Evolutionary conservation across 495 filamentous ascomycete genomes (phyloP).

Genomic region (Peziza echinospora): DNA sequence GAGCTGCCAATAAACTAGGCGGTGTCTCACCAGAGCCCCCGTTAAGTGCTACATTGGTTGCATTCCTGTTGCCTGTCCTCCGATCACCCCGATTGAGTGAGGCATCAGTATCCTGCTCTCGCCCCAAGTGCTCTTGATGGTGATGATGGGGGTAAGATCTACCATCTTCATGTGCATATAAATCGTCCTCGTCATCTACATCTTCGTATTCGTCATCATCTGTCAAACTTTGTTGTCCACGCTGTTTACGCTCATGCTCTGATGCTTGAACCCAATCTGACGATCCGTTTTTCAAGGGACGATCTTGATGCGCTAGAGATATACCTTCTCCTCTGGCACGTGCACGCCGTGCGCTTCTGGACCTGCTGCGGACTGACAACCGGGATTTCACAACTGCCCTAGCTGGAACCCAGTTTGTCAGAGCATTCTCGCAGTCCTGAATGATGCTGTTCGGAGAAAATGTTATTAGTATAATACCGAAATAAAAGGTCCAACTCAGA

Average conservation of each 20-base stretch:
- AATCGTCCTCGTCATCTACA: conserved; percentile 26
- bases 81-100: not conserved
- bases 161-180: conserved; percentile 22
- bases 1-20: not conserved
- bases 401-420: conserved; percentile 86
- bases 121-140: not conserved
- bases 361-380: conserved; percentile 55
- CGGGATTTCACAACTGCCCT: conserved; percentile 72
- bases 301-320: conserved; percentile 69
- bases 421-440: conserved; percentile 91
- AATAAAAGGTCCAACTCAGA: not conserved
- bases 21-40: not conserved
- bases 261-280: conserved; percentile 61
- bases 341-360: conserved; percentile 56
- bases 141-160: conserved; percentile 17
- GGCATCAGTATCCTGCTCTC: not conserved
- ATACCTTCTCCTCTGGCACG: conserved; percentile 42
- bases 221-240: conserved; percentile 20
- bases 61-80: not conserved
- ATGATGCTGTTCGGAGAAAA: conserved; percentile 47
- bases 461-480: not conserved
- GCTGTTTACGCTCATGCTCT: conserved; percentile 35
- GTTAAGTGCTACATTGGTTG: not conserved
- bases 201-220: conserved; percentile 39
- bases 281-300: conserved; percentile 61